Evolutionary conservation across 176 grass and related monocot genomes (phyloP).

Genomic region (Puccinellia tenuiflora): DNA sequence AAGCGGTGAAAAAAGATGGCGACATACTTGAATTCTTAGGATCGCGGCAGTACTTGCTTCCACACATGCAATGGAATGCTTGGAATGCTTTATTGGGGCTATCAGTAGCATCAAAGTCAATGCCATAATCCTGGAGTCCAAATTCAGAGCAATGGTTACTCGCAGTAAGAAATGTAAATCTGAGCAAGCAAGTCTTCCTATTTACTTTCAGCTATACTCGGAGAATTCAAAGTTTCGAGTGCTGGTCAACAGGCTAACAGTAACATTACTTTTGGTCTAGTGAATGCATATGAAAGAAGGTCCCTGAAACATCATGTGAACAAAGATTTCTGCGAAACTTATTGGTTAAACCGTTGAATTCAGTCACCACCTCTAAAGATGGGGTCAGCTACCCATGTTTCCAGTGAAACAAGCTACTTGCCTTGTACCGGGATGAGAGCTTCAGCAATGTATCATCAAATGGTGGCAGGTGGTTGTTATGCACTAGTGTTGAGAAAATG

Average conservation of each 20-base stretch:
- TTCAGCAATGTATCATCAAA: background rate
- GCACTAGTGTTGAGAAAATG: background rate
- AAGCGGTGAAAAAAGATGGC: background rate
- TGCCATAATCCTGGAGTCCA: constrained; percentile 33
- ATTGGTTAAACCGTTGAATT: too few species aligned
- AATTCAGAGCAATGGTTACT: background rate
- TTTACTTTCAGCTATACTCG: background rate
- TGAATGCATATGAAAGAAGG: background rate
- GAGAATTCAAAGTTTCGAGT: background rate
- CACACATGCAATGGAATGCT: constrained; percentile 35
- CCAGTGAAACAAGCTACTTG: background rate
- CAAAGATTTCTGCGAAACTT: too few species aligned
- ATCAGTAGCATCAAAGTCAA: constrained; percentile 17
- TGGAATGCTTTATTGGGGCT: constrained; percentile 16
- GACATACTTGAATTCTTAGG: constrained; percentile 14
- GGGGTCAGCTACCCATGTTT: background rate
- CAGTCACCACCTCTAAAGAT: background rate
- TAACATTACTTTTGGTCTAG: background rate
- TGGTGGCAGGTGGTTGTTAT: background rate
- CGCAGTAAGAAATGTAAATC: background rate
- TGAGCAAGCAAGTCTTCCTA: background rate
- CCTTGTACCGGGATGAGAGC: background rate
- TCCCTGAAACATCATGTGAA: too few species aligned
- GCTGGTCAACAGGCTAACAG: background rate
- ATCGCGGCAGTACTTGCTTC: constrained; percentile 26